Conservation (phyloP, 2,329 filamentous ascomycete species). For the Trichoderma sp. region DNA sequence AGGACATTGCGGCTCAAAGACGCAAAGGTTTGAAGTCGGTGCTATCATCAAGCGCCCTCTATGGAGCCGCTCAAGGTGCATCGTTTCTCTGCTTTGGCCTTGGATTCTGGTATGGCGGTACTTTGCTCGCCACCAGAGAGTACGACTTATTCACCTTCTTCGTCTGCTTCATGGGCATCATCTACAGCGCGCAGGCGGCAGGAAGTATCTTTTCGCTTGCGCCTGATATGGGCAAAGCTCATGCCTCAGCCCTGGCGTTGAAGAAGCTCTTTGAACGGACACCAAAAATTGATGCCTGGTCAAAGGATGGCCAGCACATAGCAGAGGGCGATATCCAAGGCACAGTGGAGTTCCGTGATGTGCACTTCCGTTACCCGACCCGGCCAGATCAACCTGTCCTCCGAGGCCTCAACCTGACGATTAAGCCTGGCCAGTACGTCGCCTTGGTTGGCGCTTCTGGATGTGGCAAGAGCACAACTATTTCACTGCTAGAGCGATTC, state of each 20-base stretch:
- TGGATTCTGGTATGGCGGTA: slow-evolving; percentile 90
- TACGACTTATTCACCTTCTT: slow-evolving; percentile 88
- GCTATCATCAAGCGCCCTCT: slow-evolving; percentile 72
- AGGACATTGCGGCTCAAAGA: slow-evolving; percentile 64
- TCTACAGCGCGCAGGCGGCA: slow-evolving; percentile 90
- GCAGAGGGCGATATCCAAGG: slow-evolving; percentile 63
- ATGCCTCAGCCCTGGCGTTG: slow-evolving; percentile 75
- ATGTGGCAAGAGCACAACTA: slow-evolving; percentile 92
- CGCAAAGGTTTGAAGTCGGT: slow-evolving; percentile 69
- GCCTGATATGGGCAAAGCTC: slow-evolving; percentile 90
- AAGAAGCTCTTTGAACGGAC: slow-evolving; percentile 81
- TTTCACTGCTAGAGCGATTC: slow-evolving; percentile 88
- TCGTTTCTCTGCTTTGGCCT: slow-evolving; percentile 82
- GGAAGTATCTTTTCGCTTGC: slow-evolving; percentile 87
- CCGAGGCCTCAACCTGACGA: slow-evolving; percentile 71
- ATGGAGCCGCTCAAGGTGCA: slow-evolving; percentile 80
- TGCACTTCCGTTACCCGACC: slow-evolving; percentile 93
- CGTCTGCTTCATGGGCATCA: slow-evolving; percentile 80
- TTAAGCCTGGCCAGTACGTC: slow-evolving; percentile 77
- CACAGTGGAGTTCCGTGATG: slow-evolving; percentile 81
- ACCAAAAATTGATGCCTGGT: slow-evolving; percentile 82
- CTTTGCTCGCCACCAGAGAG: slow-evolving; percentile 66
- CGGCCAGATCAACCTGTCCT: slow-evolving; percentile 90
- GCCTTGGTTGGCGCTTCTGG: slow-evolving; percentile 92
- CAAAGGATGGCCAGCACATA: slow-evolving; percentile 62